phyloP scores from a whole-genome alignment of 257 asterid genomes.

The Striga asiatica region DNA sequence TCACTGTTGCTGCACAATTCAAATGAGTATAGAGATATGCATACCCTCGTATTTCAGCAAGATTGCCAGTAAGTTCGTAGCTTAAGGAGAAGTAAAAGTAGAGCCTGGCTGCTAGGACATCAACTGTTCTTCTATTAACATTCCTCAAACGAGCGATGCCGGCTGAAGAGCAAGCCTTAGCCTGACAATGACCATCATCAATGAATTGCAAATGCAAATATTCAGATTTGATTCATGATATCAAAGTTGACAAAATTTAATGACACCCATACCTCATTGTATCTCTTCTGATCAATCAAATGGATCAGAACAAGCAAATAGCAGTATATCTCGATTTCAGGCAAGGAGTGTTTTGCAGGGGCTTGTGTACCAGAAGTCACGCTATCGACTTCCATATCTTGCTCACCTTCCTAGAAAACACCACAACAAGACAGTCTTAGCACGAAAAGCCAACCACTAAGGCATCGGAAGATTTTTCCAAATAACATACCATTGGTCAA shows the following conservation, averaged over 20 bases:
- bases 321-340: slow-evolving; percentile 63
- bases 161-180: slow-evolving; percentile 69
- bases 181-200: slow-evolving; percentile 30
- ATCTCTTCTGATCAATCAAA: slow-evolving; percentile 59
- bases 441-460: no score
- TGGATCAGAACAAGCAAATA: slow-evolving; percentile 53
- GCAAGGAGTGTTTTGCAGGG: slow-evolving; percentile 44
- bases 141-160: slow-evolving; percentile 55
- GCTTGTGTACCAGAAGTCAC: slow-evolving; percentile 40
- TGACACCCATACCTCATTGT: slow-evolving; percentile 39
- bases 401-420: slow-evolving; percentile 43
- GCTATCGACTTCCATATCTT: slow-evolving; percentile 49
- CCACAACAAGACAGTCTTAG: slow-evolving; percentile 8
- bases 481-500: no score
- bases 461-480: no score
- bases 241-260: neutral
- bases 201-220: neutral
- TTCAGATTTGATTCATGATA: slow-evolving; percentile 4
- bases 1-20: no score
- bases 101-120: slow-evolving; percentile 67
- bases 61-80: slow-evolving; percentile 70
- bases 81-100: slow-evolving; percentile 64
- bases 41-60: slow-evolving; percentile 76
- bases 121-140: slow-evolving; percentile 57
- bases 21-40: no score